Percentiles rank a stretch among this genome's conserved stretches.
These are phyloP conservation scores for Candida ficus DNA, from an alignment of 805 yeast species.

Conservation along the genomic window DNA sequence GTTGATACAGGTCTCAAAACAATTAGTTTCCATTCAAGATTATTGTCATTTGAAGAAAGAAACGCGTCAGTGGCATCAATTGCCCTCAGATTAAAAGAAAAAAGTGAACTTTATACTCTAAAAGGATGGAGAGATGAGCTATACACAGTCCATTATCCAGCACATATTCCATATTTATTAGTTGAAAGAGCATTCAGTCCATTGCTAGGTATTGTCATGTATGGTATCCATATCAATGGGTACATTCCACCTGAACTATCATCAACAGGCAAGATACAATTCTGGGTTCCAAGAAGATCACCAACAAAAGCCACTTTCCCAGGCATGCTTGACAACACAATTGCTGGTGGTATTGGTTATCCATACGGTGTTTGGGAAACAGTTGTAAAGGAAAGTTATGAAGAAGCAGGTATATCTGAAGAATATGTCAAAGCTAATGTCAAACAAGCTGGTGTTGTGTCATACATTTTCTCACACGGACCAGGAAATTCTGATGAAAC, in stretches of 20 bases:
- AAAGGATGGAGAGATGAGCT: constrained; percentile 85
- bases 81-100: constrained; percentile 37
- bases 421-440: constrained; percentile 43
- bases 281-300: constrained; percentile 88
- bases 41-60: constrained; percentile 38
- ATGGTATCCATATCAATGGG: constrained; percentile 87
- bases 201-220: constrained; percentile 78
- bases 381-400: constrained; percentile 76
- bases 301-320: constrained; percentile 82
- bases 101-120: constrained; percentile 33
- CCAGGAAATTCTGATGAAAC: constrained; percentile 33
- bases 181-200: constrained; percentile 82
- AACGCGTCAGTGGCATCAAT: constrained; percentile 35
- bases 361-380: constrained; percentile 77
- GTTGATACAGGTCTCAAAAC: constrained; percentile 4
- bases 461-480: constrained; percentile 51
- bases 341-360: constrained; percentile 91
- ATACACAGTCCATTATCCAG: constrained; percentile 63
- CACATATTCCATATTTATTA: constrained; percentile 51
- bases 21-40: constrained; percentile 26
- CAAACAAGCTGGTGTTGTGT: constrained; percentile 55
- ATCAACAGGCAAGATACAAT: constrained; percentile 36
- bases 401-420: constrained; percentile 78
- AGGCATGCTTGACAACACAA: constrained; percentile 84
- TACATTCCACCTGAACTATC: constrained; percentile 46